Evolutionary conservation across 2,329 filamentous ascomycete species (phyloP), one percentile per base, ranked within the genome.

Genomic region (Fusarium cyanostomum): DNA sequence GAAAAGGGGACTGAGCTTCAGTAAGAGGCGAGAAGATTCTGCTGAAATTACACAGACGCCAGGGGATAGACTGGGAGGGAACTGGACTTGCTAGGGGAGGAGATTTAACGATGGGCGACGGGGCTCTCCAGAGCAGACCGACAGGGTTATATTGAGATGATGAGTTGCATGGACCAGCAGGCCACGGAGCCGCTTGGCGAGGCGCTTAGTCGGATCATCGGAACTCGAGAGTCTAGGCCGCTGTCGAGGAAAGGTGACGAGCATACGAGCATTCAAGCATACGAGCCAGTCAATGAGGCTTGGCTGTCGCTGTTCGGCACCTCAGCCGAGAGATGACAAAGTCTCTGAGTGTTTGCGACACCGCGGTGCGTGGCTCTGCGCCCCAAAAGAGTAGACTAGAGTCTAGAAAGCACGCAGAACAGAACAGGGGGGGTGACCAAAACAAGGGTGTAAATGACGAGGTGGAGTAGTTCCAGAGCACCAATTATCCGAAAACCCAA

Each of bases 131-230:
- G 15, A 45, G 41, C 35, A 48, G 18, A 30, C 26, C 39, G 56
- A 55, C 67, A 63, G 55, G 65, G 59, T 68, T 70, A 69, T 69
- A 64, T 66, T 62, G 42, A 37, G 44, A 66, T 39, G 44, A 68
- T 70, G 57, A 64, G 53, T 51, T 61, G 46, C 53, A 61, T 55
- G 59, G 56, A 66, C 64, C 55, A 67, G 56, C 57, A 53, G 55
- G 57, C 45, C 52, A 53, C 44, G 44, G 44, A 51, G 51, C 56
- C 56, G 56, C 65, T 68, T 70, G 64, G 64, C 64, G 59, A 45
- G 56, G 33, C 56, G 61, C 51, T 60, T 56, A 48, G 56, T 62
- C 62, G 66, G 64, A 62, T 69, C 61, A 56, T 63, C 62, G 62
- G 62, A 59, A 61, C 49, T 44, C 44, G 34, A 30, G 46, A 35